phyloP scores from a whole-genome alignment of 129 eudicot genomes.

The Ambrosia artemisiifolia region DNA sequence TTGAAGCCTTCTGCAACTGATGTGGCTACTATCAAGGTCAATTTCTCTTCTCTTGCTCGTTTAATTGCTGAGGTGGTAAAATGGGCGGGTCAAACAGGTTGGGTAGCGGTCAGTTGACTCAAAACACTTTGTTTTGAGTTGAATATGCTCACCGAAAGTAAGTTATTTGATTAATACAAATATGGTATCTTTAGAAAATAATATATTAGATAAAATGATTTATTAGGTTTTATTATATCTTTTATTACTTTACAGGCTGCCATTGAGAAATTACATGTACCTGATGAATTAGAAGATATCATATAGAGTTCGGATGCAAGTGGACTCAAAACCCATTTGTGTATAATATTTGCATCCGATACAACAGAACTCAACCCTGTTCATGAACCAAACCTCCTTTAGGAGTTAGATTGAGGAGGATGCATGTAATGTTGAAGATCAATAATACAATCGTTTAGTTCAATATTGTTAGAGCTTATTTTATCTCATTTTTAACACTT shows the following conservation, averaged over 20 bases:
- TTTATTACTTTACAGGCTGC: too few species aligned
- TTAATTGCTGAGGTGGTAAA: too few species aligned
- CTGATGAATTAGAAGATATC: too few species aligned
- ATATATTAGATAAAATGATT: background rate
- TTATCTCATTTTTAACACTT: background rate
- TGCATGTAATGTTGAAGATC: constrained; percentile 9
- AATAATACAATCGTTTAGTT: constrained; percentile 8
- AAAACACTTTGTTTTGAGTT: too few species aligned
- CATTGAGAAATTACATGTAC: too few species aligned
- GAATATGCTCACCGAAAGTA: too few species aligned
- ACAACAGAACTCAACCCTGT: constrained; percentile 16
- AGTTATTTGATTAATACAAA: too few species aligned
- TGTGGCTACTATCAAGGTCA: constrained; percentile 92
- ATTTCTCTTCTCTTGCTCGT: background rate
- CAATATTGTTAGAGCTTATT: background rate
- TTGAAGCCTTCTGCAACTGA: too few species aligned
- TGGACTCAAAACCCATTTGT: constrained; percentile 12
- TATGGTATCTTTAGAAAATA: too few species aligned
- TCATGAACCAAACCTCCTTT: constrained; percentile 12
- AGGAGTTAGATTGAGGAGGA: constrained; percentile 21
- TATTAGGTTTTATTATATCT: too few species aligned
- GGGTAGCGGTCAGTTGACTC: too few species aligned
- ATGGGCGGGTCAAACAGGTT: too few species aligned
- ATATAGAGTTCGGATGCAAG: constrained; percentile 28
- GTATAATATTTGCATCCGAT: constrained; percentile 30